Percentiles rank a stretch among this genome's conserved stretches.
These are phyloP conservation scores for Diutina rugosa DNA, from an alignment of 1,139 yeast genomes.

Conservation along the genomic window DNA sequence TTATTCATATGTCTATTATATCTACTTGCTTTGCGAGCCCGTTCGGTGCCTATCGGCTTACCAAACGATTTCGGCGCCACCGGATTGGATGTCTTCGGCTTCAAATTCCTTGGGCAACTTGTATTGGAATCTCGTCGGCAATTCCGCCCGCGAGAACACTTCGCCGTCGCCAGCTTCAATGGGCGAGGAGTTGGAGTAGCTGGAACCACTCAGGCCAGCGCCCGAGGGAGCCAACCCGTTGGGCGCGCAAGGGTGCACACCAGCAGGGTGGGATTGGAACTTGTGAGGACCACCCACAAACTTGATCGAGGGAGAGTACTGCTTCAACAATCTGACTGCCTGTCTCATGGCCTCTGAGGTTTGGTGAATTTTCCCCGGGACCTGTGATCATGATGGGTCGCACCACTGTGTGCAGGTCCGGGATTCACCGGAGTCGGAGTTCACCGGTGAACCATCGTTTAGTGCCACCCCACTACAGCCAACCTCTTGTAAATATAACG, in stretches of 20 bases:
- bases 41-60: not conserved
- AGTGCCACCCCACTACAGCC: too few species aligned
- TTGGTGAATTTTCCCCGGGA: not conserved
- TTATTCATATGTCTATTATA: not conserved
- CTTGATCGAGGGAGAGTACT: conserved; percentile 2
- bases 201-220: not conserved
- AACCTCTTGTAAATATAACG: too few species aligned
- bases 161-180: conserved; percentile 1
- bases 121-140: not conserved
- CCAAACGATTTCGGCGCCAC: conserved; percentile 1
- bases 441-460: not conserved
- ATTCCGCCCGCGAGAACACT: not conserved
- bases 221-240: not conserved
- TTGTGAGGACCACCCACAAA: conserved; percentile 2
- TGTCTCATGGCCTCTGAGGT: not conserved
- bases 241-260: conserved; percentile 2
- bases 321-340: not conserved
- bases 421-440: not conserved
- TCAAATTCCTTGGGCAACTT: not conserved
- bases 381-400: not conserved
- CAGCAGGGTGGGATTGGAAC: not conserved
- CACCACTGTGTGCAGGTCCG: not conserved
- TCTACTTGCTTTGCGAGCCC: not conserved
- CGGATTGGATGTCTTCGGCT: not conserved
- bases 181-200: not conserved